Conservation (phyloP, 139 green algal species). For the Chlamydomonas sp. region DNA sequence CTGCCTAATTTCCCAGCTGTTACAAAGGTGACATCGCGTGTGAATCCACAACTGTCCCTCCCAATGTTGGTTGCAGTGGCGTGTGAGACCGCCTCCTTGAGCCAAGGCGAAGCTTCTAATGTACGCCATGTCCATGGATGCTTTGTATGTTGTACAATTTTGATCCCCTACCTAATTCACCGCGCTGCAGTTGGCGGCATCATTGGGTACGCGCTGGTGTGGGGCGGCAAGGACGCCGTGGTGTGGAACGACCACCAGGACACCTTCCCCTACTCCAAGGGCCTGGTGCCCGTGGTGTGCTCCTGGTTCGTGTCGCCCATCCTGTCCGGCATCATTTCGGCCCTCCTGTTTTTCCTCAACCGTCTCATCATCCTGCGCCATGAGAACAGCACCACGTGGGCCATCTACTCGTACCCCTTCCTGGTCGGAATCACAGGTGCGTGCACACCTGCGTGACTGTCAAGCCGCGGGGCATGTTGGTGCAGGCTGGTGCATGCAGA, state of each 20-base stretch:
- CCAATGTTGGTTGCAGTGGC: no score
- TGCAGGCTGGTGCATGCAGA: no score
- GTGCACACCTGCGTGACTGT: no score
- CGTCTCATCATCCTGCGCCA: slow-evolving; percentile 44
- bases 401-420: background rate
- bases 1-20: no score
- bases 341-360: slow-evolving; percentile 43
- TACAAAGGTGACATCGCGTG: no score
- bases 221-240: slow-evolving; percentile 44
- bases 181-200: slow-evolving; percentile 44
- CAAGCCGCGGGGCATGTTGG: no score
- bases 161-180: background rate
- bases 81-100: no score
- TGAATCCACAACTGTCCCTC: no score
- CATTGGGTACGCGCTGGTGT: slow-evolving; percentile 50
- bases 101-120: no score
- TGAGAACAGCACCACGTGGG: slow-evolving; percentile 24
- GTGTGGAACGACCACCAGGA: slow-evolving; percentile 46
- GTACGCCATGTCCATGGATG: no score
- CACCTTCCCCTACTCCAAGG: slow-evolving; percentile 40
- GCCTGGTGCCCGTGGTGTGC: slow-evolving; percentile 19
- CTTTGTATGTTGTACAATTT: background rate
- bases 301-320: slow-evolving; percentile 70
- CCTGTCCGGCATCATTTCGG: slow-evolving; percentile 36
- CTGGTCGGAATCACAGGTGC: no score